Base-by-base conservation (phyloP, 306 rosid genomes). In the Fagus crenata region DNA sequence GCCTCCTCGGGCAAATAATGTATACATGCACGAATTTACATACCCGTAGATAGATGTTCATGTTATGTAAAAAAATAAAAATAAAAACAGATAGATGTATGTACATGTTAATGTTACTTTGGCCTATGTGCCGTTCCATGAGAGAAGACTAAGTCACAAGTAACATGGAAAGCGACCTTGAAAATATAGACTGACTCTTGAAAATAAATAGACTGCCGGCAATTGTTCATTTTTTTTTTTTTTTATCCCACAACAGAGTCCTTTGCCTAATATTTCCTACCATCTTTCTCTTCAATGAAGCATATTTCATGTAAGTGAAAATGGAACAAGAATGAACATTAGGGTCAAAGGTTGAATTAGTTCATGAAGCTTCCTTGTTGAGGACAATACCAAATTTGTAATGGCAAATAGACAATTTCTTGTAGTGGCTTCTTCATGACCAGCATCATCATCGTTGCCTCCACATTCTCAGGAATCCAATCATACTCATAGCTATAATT, bases 101-200 rank as follows among this genome's bases (percentile, higher is more conserved):
- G 13, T 58, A 28, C 68, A 58, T 58, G 68, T 3, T 4, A 13
- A 58, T 58, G 68, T 3, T 4, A 13, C 32, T 14, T 78, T 85
- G 87, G 84, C 82, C 70, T 78, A 75, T 78, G 72, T 81, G 89
- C 87, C 89, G 87, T 70, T 89, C 87, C 12, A 73, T 78, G 79
- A 60, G 43, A 65, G 69, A 35, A 37, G 32, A 37, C 71, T 2
- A 71, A 78, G 80, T 78, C 33, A 11, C 58, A 81, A 81, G 40
- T 49, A 54, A 71, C 61, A 41, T 60, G 43, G 28, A 15, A 13
- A 54, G 6, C 58, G 13, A 43, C 41, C 73, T 54, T 11, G 75
- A 68, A 73, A 75, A 54, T 49, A 59, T 7, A 65, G 36, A 36
- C 53, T 15, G 70, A 37, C 71, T 14, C 12, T 72, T 71, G 67